Evolutionary conservation across 2,329 filamentous ascomycete species (phyloP).

Genomic region (Colletotrichum gloeosporioides): DNA sequence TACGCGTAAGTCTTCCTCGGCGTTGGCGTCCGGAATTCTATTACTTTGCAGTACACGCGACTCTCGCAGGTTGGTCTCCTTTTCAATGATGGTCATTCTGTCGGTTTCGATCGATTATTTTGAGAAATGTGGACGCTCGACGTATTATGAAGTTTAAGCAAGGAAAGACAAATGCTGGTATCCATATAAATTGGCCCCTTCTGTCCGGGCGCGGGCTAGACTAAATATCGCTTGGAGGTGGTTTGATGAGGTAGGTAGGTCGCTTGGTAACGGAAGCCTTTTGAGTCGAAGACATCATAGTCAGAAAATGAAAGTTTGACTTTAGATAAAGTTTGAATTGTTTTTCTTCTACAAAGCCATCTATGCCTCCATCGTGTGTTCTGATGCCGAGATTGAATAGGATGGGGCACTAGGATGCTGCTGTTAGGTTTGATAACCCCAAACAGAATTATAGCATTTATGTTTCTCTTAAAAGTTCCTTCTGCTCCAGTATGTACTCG

Average conservation of each 20-base stretch:
- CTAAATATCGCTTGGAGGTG: not conserved
- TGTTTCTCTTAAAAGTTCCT: not conserved
- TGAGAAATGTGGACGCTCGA: not conserved
- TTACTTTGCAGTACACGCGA: not conserved
- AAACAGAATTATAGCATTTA: not conserved
- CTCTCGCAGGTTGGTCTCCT: not conserved
- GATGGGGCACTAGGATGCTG: not conserved
- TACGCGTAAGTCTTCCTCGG: not conserved
- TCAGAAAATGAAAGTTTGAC: not conserved
- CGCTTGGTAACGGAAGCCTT: not conserved
- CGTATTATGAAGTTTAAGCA: not conserved
- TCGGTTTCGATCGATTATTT: not conserved
- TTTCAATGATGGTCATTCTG: not conserved
- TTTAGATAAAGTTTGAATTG: not conserved
- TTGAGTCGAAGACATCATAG: not conserved
- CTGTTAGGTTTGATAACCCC: not conserved
- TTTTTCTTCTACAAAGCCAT: not conserved
- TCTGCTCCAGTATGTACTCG: not conserved
- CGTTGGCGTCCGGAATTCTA: not conserved
- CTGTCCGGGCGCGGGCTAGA: not conserved
- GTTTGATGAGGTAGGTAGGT: not conserved
- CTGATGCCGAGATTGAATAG: not conserved
- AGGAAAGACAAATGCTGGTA: not conserved
- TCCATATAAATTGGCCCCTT: not conserved
- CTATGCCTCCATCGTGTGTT: not conserved